Base-by-base conservation (phyloP, 768 basidiomycete genomes). In the Trametes gibbosa region DNA sequence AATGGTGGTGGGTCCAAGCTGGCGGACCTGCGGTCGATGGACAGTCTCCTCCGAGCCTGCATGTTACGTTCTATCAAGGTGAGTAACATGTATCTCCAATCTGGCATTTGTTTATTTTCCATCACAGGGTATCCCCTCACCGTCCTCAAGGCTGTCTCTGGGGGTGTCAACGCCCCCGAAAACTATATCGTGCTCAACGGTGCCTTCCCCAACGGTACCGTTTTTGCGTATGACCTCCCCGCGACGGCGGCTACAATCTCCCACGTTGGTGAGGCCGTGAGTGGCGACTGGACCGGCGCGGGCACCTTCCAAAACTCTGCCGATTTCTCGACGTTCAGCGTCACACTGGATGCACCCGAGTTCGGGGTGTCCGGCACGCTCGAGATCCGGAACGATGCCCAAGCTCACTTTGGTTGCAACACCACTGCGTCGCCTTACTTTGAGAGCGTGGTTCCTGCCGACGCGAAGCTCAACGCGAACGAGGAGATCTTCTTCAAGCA, bases 1-100 rank as follows among this genome's bases (percentile, higher is more conserved):
- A 68, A 32, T 68, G 65, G 67, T 68, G 67, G 67, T 68, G 67
- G 67, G 61, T 58, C 9, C 61, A 64, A 17, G 65, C 57, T 12
- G 53, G 62, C 16, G 63, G 55, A 0, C 52, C 56, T 7, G 53
- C 61, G 3, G 51, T 45, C 1, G 52, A 51, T 19, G 55, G 61
- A 29, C 51, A 57, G 5, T 50, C 61, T 8, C 65, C 65, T 16
- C 60, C 67, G 14, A 59, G 57, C 13, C 49, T 68, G 12, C 67
- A 68, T 23, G 59, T 64, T 14, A 56, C 65, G 2, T 68, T 68
- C 61, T 68, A 64, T 27, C 65, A 66, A 58, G 67, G 65, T 58
- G 6, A 21, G 58, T 19, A 23, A 0, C 1, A 0, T 17, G 5
- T 23, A 14, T 10, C 10, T 32, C 10, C 29, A 32, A 10, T 32